These are phyloP conservation scores for Amanita rubescens DNA, from an alignment of 768 basidiomycete genomes.

Conservation along the genomic window DNA sequence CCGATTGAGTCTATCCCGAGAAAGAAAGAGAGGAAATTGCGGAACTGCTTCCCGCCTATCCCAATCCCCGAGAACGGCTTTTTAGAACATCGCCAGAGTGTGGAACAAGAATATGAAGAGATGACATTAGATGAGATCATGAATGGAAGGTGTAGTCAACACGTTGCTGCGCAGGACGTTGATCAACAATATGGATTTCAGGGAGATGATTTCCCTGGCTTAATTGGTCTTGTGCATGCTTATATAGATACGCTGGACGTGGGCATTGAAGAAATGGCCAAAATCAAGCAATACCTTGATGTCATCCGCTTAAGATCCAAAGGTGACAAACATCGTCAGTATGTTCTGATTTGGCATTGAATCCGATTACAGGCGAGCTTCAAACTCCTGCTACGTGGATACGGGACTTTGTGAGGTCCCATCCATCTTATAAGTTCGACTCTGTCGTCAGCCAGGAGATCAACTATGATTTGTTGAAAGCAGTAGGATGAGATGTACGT, in stretches of 20 bases:
- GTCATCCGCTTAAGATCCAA: slow-evolving; percentile 72
- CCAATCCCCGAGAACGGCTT: slow-evolving; percentile 45
- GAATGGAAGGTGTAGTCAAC: slow-evolving; percentile 68
- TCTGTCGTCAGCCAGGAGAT: slow-evolving; percentile 89
- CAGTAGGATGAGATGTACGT: slow-evolving; percentile 90
- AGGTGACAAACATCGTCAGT: slow-evolving; percentile 36
- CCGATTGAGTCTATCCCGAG: slow-evolving; percentile 27
- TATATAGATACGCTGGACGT: slow-evolving; percentile 87
- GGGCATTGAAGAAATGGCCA: slow-evolving; percentile 45
- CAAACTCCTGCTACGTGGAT: slow-evolving; percentile 91
- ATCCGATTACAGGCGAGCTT: slow-evolving; percentile 49
- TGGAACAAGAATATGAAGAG: slow-evolving; percentile 85
- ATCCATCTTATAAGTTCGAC: slow-evolving; percentile 88
- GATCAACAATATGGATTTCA: slow-evolving; percentile 19
- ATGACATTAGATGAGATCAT: slow-evolving; percentile 92
- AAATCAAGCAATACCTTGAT: slow-evolving; percentile 72
- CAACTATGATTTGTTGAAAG: slow-evolving; percentile 88
- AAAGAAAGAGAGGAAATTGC: slow-evolving; percentile 56
- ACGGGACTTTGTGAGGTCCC: slow-evolving; percentile 81
- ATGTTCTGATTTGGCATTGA: slow-evolving; percentile 1
- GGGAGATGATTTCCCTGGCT: slow-evolving; percentile 66
- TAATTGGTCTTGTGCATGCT: slow-evolving; percentile 71
- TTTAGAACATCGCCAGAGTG: slow-evolving; percentile 25
- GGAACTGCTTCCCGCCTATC: slow-evolving; percentile 63
- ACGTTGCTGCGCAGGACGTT: neutral